A percentile compares a stretch with the other conserved stretches of the same genome.
Conservation (phyloP, 2,329 filamentous ascomycete species). For the Phyllosticta ampelicida region DNA sequence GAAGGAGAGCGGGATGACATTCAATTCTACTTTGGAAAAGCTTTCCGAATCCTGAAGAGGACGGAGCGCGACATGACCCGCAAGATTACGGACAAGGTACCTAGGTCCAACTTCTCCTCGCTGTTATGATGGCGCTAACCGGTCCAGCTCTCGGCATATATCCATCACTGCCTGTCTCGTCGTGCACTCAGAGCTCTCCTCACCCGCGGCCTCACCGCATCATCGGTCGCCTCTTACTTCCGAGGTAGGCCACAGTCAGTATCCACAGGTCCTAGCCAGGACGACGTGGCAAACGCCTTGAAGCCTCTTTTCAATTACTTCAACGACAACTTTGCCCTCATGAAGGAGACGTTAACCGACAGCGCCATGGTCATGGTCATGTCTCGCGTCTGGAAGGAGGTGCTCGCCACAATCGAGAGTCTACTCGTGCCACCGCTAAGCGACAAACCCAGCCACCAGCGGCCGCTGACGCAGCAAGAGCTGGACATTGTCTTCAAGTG, state of each 20-base stretch:
- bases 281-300: slow-evolving; percentile 70
- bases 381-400: slow-evolving; percentile 96
- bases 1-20: slow-evolving; percentile 98
- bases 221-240: slow-evolving; percentile 62
- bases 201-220: slow-evolving; percentile 60
- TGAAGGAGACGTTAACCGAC: slow-evolving; percentile 92
- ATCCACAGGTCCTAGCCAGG: slow-evolving; percentile 50
- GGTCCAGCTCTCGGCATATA: slow-evolving; percentile 73
- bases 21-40: slow-evolving; percentile 95
- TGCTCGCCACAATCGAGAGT: slow-evolving; percentile 79
- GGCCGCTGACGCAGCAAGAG: slow-evolving; percentile 73
- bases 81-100: slow-evolving; percentile 93
- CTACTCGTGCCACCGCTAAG: slow-evolving; percentile 87
- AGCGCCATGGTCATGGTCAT: slow-evolving; percentile 98
- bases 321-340: slow-evolving; percentile 96
- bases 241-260: slow-evolving; percentile 39
- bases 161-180: slow-evolving; percentile 76
- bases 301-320: slow-evolving; percentile 87
- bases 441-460: slow-evolving; percentile 83
- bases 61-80: slow-evolving; percentile 97
- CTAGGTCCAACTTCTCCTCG: slow-evolving; percentile 17
- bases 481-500: slow-evolving; percentile 92
- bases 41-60: slow-evolving; percentile 87
- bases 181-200: slow-evolving; percentile 68
- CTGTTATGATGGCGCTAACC: slow-evolving; percentile 13